phyloP scores from a whole-genome alignment of 805 yeast genomes.

The Saccharomyces paradoxus region DNA sequence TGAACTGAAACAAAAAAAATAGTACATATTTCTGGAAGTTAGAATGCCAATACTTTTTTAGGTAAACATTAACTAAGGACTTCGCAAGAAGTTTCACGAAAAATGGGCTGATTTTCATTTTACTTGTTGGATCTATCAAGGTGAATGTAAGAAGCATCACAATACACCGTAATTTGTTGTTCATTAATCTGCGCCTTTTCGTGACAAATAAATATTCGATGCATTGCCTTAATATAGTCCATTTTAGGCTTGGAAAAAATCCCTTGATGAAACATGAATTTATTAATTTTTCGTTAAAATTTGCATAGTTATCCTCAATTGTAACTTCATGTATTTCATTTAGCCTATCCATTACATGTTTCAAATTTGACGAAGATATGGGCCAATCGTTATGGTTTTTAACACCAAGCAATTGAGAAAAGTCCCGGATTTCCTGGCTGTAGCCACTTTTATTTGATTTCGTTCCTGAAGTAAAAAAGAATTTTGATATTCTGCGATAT shows the following conservation, averaged over 20 bases:
- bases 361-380: constrained; percentile 10
- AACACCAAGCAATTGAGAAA: neutral
- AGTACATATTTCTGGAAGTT: neutral
- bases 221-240: constrained; percentile 25
- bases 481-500: neutral
- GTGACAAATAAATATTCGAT: constrained; percentile 4
- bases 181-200: neutral
- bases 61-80: neutral
- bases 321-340: constrained; percentile 21
- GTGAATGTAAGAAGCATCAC: neutral
- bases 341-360: constrained; percentile 19
- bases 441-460: neutral
- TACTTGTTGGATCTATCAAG: neutral
- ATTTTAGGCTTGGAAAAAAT: constrained; percentile 18
- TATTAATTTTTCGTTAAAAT: constrained; percentile 13
- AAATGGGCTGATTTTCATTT: neutral
- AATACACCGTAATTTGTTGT: neutral
- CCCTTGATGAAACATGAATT: constrained; percentile 18
- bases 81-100: neutral
- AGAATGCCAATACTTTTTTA: neutral
- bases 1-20: neutral
- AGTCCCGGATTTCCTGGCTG: neutral
- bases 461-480: neutral
- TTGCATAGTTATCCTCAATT: constrained; percentile 5
- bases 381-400: constrained; percentile 8